Conservation (phyloP, 2,329 filamentous ascomycete species). For the Chalaropsis ovoidea region DNA sequence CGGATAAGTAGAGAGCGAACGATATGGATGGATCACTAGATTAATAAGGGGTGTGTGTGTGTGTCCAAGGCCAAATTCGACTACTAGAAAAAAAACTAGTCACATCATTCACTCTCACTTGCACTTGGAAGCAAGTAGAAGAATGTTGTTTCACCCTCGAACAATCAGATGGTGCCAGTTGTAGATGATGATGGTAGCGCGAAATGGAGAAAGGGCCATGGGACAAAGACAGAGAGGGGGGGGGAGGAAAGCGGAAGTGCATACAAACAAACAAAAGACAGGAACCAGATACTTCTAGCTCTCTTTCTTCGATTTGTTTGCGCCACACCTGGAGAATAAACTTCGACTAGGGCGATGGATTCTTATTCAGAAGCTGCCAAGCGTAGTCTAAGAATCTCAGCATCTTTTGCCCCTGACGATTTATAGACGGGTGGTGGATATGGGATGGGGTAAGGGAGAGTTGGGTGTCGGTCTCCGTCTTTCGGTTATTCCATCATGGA, state of each 20-base stretch:
- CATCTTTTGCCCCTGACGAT: constrained; percentile 2
- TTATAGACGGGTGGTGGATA: not conserved
- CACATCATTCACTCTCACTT: not conserved
- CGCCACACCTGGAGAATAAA: constrained; percentile 12
- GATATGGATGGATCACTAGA: constrained; percentile 16
- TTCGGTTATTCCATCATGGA: not conserved
- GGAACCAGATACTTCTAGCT: constrained; percentile 8
- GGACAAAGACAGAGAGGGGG: not conserved
- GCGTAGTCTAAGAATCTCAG: not conserved
- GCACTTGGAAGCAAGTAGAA: not conserved
- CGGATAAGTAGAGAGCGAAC: constrained; percentile 12
- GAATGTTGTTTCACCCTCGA: not conserved
- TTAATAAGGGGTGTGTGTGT: constrained; percentile 12
- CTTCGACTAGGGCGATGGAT: not conserved
- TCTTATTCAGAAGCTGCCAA: not conserved
- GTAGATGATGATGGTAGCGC: not conserved
- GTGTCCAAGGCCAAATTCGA: constrained; percentile 5
- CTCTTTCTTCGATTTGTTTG: not conserved
- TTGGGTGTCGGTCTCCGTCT: not conserved
- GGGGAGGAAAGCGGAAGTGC: not conserved
- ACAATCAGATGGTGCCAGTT: not conserved
- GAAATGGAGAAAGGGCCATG: not conserved
- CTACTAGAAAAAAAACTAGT: not conserved
- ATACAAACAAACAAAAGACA: not conserved
- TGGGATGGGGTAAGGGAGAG: not conserved